phyloP scores from a whole-genome alignment of 768 basidiomycete species.

The Boletus tomentosulus region DNA sequence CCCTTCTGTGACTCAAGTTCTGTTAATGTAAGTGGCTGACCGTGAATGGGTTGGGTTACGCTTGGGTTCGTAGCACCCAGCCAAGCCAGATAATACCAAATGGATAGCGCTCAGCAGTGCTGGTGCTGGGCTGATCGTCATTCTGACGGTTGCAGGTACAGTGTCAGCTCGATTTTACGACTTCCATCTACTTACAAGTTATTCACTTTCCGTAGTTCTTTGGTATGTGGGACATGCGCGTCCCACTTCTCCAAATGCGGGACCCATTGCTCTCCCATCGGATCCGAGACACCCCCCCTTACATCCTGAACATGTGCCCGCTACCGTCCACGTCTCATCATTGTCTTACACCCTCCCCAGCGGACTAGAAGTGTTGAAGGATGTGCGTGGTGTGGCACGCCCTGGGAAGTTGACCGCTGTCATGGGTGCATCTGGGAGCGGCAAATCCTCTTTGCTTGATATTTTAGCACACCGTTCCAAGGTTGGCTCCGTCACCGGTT shows the following conservation, averaged over 20 bases:
- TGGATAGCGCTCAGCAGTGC: constrained; percentile 86
- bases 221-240: constrained; percentile 88
- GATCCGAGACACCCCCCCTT: constrained; percentile 58
- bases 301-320: constrained; percentile 81
- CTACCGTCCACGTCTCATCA: constrained; percentile 85
- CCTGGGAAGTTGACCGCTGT: constrained; percentile 93
- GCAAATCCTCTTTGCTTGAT: constrained; percentile 95
- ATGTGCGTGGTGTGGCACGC: constrained; percentile 77
- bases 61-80: constrained; percentile 49
- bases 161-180: neutral
- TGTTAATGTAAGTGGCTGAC: neutral
- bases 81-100: constrained; percentile 74
- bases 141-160: constrained; percentile 61
- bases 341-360: constrained; percentile 72
- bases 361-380: constrained; percentile 66
- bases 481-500: constrained; percentile 68
- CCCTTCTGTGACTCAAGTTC: neutral
- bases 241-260: constrained; percentile 37
- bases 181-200: neutral
- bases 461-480: constrained; percentile 91
- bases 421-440: constrained; percentile 96
- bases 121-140: constrained; percentile 69
- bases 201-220: constrained; percentile 45
- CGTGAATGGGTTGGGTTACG: neutral
- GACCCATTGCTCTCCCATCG: constrained; percentile 84